phyloP scores from a whole-genome alignment of 2,329 filamentous ascomycete genomes.

The Emericellopsis cladophorae region DNA sequence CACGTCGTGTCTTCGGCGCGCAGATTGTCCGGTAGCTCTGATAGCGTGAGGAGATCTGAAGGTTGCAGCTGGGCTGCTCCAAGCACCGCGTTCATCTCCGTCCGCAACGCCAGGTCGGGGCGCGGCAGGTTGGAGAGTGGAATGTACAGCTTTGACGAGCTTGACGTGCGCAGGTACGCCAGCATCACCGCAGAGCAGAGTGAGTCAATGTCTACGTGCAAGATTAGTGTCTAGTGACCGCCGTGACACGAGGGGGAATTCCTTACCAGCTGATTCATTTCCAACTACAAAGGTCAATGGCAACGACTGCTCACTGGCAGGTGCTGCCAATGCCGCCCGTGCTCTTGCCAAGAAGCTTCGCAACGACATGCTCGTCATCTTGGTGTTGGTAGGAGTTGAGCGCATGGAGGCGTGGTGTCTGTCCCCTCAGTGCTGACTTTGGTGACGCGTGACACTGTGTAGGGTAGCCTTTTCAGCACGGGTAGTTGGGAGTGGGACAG shows the following conservation, averaged over 20 bases:
- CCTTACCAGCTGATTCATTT: constrained; percentile 52
- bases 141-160: constrained; percentile 47
- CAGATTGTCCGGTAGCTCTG: constrained; percentile 33
- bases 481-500: too few relatives aligned
- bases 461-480: background rate
- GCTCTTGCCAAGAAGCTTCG: constrained; percentile 38
- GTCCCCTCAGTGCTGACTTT: too few relatives aligned
- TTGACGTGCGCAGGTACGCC: constrained; percentile 58
- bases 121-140: constrained; percentile 61
- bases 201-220: constrained; percentile 58
- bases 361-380: constrained; percentile 19
- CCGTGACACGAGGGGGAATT: background rate
- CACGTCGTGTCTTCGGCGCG: constrained; percentile 46
- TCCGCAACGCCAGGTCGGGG: constrained; percentile 56
- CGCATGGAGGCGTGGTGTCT: too few relatives aligned
- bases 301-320: constrained; percentile 26
- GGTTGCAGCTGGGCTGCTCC: constrained; percentile 42
- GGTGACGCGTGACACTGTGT: background rate
- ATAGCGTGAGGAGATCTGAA: constrained; percentile 51
- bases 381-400: too few relatives aligned
- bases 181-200: constrained; percentile 62
- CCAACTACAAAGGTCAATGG: constrained; percentile 51
- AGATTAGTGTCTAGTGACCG: background rate
- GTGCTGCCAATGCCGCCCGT: constrained; percentile 29
- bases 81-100: constrained; percentile 58